Base-by-base conservation (phyloP, 495 filamentous ascomycete species). In the Clohesyomyces aquaticus region DNA sequence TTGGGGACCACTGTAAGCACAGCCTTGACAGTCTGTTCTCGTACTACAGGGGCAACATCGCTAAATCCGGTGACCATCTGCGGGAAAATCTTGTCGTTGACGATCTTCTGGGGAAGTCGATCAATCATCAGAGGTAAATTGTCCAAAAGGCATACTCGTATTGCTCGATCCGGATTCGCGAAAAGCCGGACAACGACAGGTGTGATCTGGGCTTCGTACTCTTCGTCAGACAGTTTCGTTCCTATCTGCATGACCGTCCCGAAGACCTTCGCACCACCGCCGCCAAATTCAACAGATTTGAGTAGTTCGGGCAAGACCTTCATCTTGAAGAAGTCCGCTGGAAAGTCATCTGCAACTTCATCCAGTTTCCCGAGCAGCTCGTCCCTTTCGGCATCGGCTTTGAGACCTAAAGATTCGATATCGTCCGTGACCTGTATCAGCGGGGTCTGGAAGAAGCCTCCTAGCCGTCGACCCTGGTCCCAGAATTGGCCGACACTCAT, bases 11-110 rank as follows among this genome's bases (percentile, higher is more conserved):
- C 80, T 0, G 86, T 85, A 27, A 98, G 80, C 2, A 98, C 88
- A 23, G 95, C 89, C 72, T 96, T 98, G 25, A 98, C 85, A 0
- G 94, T 97, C 78, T 97, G 91, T 70, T 98, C 94, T 73, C 94
- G 84, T 11, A 98, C 91, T 3, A 98, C 79, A 8, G 94, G 94
- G 1, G 92, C 91, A 53, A 90, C 74, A 73, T 98, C 94, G 12
- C 90, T 91, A 67, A 98, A 98, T 0, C 94, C 94, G 46, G 94
- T 93, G 22, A 91, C 91, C 82, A 98, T 89, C 68, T 94, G 88
- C 21, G 94, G 94, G 72, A 96, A 98, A 54, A 98, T 95, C 74
- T 91, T 96, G 72, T 96, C 92, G 69, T 93, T 96, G 58, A 98
- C 91, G 53, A 90, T 79, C 77, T 92, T 96, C 71, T 93, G 91